phyloP scores from a whole-genome alignment of 129 eudicot genomes.

The Heracleum sosnowskyi region DNA sequence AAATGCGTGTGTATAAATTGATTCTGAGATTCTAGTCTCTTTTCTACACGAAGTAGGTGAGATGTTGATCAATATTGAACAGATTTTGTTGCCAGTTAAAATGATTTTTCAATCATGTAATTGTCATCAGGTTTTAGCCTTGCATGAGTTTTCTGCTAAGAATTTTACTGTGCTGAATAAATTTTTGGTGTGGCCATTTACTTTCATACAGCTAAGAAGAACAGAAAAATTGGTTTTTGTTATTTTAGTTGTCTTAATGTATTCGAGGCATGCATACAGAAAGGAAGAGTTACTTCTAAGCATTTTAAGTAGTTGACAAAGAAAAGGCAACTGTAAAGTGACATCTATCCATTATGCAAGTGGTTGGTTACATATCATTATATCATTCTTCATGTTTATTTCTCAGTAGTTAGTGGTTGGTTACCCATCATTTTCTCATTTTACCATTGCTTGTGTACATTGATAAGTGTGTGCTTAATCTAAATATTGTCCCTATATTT shows the following conservation, averaged over 20 bases:
- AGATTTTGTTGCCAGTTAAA: background rate
- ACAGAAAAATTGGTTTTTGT: background rate
- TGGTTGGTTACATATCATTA: background rate
- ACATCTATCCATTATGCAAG: background rate
- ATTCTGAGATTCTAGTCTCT: background rate
- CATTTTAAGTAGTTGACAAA: background rate
- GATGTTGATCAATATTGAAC: background rate
- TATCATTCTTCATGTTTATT: background rate
- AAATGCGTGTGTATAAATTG: background rate
- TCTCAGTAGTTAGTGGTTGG: background rate
- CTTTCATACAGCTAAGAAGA: background rate
- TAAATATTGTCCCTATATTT: no score
- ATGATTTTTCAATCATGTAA: background rate
- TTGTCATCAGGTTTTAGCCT: background rate
- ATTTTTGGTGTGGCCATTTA: background rate
- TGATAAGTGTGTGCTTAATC: no score
- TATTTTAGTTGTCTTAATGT: background rate
- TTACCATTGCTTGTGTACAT: background rate
- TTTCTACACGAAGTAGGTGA: background rate
- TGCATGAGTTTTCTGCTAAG: background rate
- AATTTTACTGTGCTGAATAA: background rate
- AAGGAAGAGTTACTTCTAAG: background rate
- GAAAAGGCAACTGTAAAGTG: slow-evolving; percentile 3
- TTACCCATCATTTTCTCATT: background rate
- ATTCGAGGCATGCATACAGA: background rate